Percentiles rank a stretch among this genome's conserved stretches.
These are phyloP conservation scores for Trichoderma citrinoviride DNA, from an alignment of 2,329 filamentous ascomycete species.

Conservation along the genomic window DNA sequence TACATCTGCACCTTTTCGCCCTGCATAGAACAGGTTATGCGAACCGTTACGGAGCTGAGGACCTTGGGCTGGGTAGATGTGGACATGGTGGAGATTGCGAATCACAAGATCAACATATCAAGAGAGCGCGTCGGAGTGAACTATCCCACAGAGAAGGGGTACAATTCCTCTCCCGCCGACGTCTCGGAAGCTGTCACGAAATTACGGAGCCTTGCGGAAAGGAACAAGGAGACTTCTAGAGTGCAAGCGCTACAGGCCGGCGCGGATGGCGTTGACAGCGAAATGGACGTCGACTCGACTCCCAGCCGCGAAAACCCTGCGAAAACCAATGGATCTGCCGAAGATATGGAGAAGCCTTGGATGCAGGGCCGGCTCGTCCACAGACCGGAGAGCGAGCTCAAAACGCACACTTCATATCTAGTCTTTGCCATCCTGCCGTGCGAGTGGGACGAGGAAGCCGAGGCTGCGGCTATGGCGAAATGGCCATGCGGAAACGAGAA, in stretches of 20 bases:
- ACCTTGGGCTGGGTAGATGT: conserved; percentile 86
- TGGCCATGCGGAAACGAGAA: conserved; percentile 60
- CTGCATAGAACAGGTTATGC: conserved; percentile 92
- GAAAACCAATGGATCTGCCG: conserved; percentile 27
- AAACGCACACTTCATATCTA: conserved; percentile 96
- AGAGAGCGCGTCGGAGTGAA: conserved; percentile 77
- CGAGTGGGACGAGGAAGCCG: conserved; percentile 81
- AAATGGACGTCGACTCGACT: conserved; percentile 42
- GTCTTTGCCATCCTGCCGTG: conserved; percentile 88
- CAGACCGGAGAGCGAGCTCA: conserved; percentile 80
- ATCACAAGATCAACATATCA: conserved; percentile 75
- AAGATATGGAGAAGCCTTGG: conserved; percentile 53
- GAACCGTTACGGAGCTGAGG: conserved; percentile 77
- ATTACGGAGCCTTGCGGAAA: conserved; percentile 69
- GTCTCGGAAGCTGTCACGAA: conserved; percentile 77
- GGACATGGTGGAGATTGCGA: conserved; percentile 84
- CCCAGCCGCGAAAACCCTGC: conserved; percentile 23
- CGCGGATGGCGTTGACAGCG: conserved; percentile 35
- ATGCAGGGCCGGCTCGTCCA: conserved; percentile 76
- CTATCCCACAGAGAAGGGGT: conserved; percentile 62
- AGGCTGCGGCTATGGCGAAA: conserved; percentile 61
- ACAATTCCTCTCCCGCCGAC: conserved; percentile 66
- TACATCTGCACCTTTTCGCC: conserved; percentile 94
- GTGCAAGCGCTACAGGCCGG: conserved; percentile 30
- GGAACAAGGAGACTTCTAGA: conserved; percentile 63